Evolutionary conservation across 208 protist species (phyloP), one percentile per base, ranked within the genome.

Genomic region (Trypanosoma avium): DNA sequence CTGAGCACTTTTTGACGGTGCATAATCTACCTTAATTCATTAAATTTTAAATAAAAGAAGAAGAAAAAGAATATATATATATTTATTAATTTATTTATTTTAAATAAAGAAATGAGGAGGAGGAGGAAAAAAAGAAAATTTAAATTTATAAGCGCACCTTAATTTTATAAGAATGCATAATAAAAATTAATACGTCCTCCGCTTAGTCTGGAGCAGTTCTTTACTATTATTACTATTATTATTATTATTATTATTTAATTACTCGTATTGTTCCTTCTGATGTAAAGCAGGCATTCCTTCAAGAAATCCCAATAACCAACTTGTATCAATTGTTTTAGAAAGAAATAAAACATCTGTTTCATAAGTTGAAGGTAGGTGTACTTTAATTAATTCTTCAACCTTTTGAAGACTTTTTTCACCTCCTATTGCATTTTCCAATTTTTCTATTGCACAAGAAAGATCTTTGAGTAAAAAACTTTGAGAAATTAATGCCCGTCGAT

Each of bases 341-440:
- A 9, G 21, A 61, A 73, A 73, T 22, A 73, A 61, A 35, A 49
- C 13, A 36, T 73, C 67, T 4, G 67, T 67, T 26, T 73, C 67
- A 60, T 73, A 67, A 7, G 33, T 49, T 26, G 67, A 48, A 9
- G 67, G 67, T n/a, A 73, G n/a, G 24, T 59, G n/a, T n/a, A 52
- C 40, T 4, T n/a, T 57, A 12, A 73, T 21, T 53, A 73, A 32
- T 13, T 66, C 33, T 26, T 73, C 52, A 1, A 73, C 17, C 27
- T 67, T 59, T 21, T 40, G 30, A 45, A 73, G 29, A 1, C 30
- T n/a, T 35, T n/a, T 42, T 12, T 30, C 26, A 12, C 17, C 26
- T n/a, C 15, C 24, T 9, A 27, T 17, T 3, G 43, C 9, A 9
- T 2, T 19, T n/a, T 35, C 55, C 6, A 12, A 0, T 29, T 15